Base-by-base conservation (phyloP, 176 grass and related monocot species). In the Zizania latifolia region DNA sequence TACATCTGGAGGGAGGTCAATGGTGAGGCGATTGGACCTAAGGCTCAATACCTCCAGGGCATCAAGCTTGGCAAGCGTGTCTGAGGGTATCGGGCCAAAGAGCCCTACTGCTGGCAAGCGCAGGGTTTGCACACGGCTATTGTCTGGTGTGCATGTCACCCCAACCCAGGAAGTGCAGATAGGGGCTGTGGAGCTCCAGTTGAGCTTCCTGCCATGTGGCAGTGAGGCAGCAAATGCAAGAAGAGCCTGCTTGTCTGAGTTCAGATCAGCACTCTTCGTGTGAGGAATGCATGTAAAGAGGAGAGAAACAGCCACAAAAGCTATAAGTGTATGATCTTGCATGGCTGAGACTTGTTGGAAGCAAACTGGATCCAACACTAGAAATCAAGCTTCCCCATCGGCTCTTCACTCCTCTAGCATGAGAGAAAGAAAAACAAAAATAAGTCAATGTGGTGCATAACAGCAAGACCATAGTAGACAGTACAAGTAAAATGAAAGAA, bases 101-200 rank as follows among this genome's bases (percentile, higher is more conserved):
- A 99, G 85, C 76, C 95, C 95, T 72, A 94, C 89, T 24, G 78
- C 91, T 32, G 95, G 95, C 61, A 99, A 68, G 2, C 92, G 86
- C 27, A 99, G 69, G 4, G 84, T 88, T 51, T 69, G 84, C 38
- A 99, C 92, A 80, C 84, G 89, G 33, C 71, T 86, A 48, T 83
- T 82, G 77, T 92, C 76, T 53, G 80, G 82, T 21, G 88, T 94
- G 66, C 95, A 99, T 55, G 82, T 90, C 23, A 99, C 85, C 44
- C 95, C 95, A 26, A 92, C 87, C 95, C 95, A 99, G 46, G 88
- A 82, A 17, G 95, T 88, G 74, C 95, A 99, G 68, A 98, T 54
- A 58, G 86, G 83, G 65, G 75, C 77, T 3, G 45, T 74, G 34
- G 62, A 80, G 69, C 79, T 92, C 95, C 95, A 99, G 59, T 99